Base-by-base conservation (phyloP, 2,329 filamentous ascomycete species). In the Stagonosporopsis chrysanthemi region DNA sequence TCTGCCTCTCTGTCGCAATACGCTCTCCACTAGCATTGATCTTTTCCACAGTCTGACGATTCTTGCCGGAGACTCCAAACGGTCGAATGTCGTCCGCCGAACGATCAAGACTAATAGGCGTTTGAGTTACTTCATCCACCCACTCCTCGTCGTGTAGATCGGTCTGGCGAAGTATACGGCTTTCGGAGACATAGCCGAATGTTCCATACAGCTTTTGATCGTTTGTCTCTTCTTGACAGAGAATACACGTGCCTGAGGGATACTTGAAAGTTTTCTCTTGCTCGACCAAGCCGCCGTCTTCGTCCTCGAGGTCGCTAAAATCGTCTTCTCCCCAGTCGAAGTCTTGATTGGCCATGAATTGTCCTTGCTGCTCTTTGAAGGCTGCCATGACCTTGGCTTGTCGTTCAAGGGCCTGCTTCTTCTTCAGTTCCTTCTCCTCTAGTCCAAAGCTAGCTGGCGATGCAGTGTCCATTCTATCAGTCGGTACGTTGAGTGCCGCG, bases 381-480 rank as follows among this genome's bases (percentile, higher is more conserved):
- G 97, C 92, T 1, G 93, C 95, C 93, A 99, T 97, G 29, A 99
- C 92, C 70, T 88, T 90, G 2, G 93, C 93, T 76, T 98, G 93
- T 22, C 95, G 87, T 67, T 92, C 94, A 38, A 93, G 79, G 0
- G 95, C 95, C 49, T 94, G 91, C 76, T 90, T 90, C 82, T 97
- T 99, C 81, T 94, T 97, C 59, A 87, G 85, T 70, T 94, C 90
- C 64, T 89, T 89, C 57, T 90, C 88, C 35, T 83, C 86, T 6
- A 78, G 69, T 4, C 84, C 81, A 54, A 81, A 82, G 80, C 60
- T 86, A 14, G 90, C 90, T n/a, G 93, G 92, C 1, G 92, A 95
- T 4, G 88, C 88, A 4, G 91, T 92, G 64, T 91, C 90, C 61
- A 96, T 87, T 46, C 90, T 85, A 68, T 97, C 92, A 6, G 90